phyloP scores from a whole-genome alignment of 2,329 filamentous ascomycete genomes.

The Pestalotiopsis fici region DNA sequence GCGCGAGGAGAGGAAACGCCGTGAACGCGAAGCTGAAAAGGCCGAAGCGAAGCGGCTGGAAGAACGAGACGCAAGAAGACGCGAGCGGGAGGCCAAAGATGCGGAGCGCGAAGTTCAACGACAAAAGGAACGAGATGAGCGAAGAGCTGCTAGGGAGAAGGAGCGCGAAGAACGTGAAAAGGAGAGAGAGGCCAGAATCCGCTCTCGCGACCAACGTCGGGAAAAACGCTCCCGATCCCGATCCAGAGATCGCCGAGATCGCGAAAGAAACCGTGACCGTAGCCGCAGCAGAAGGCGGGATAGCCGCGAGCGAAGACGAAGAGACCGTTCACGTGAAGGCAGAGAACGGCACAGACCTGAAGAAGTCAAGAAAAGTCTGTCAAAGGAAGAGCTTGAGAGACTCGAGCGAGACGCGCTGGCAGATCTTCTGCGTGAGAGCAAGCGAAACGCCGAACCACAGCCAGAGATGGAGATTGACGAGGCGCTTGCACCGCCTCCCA shows the following conservation, averaged over 20 bases:
- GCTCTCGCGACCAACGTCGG: slow-evolving; percentile 16
- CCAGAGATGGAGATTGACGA: slow-evolving; percentile 59
- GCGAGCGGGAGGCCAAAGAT: slow-evolving; percentile 39
- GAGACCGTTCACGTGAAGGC: slow-evolving; percentile 36
- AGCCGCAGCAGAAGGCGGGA: slow-evolving; percentile 31
- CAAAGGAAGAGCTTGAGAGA: slow-evolving; percentile 58
- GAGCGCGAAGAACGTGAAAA: slow-evolving; percentile 30
- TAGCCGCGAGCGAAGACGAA: slow-evolving; percentile 31
- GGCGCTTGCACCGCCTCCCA: slow-evolving; percentile 56
- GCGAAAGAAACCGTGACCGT: slow-evolving; percentile 28
- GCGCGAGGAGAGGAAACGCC: slow-evolving; percentile 54
- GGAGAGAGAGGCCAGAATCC: slow-evolving; percentile 38
- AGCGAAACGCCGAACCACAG: slow-evolving; percentile 46
- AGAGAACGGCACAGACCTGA: slow-evolving; percentile 38
- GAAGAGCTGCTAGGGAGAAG: slow-evolving; percentile 43
- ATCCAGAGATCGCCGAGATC: slow-evolving; percentile 29
- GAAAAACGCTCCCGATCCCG: slow-evolving; percentile 39
- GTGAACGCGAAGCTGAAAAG: slow-evolving; percentile 49
- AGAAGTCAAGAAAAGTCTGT: slow-evolving; percentile 53
- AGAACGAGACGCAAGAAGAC: slow-evolving; percentile 50
- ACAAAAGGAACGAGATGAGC: slow-evolving; percentile 57
- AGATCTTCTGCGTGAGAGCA: slow-evolving; percentile 61
- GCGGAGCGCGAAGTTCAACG: slow-evolving; percentile 41
- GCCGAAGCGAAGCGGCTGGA: slow-evolving; percentile 51
- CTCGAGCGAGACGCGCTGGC: slow-evolving; percentile 60